A percentile compares a stretch with the other conserved stretches of the same genome.
Conservation (phyloP, 2,329 filamentous ascomycete genomes). For the Periconia sp. region DNA sequence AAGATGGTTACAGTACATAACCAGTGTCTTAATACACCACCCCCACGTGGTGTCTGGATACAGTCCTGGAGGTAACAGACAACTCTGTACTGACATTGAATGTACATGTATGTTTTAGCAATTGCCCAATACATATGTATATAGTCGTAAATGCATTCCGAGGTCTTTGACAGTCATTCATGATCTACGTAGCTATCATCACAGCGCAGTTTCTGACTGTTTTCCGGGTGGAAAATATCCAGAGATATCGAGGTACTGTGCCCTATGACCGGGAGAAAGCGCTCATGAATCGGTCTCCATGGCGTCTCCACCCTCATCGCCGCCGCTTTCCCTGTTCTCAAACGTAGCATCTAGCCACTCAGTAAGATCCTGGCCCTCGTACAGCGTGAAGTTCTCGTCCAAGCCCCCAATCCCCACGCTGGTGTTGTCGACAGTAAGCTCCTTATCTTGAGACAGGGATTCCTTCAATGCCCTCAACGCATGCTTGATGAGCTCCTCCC, state of each 20-base stretch:
- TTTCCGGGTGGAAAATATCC: background rate
- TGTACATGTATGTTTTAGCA: no score
- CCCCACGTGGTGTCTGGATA: no score
- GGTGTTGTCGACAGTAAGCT: constrained; percentile 95
- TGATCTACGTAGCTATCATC: background rate
- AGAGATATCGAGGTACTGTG: background rate
- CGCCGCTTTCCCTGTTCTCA: constrained; percentile 47
- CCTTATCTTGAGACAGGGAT: constrained; percentile 93
- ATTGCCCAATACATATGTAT: background rate
- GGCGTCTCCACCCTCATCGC: constrained; percentile 45
- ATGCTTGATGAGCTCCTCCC: constrained; percentile 88
- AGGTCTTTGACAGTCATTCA: background rate
- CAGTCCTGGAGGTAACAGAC: no score
- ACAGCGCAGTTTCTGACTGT: background rate
- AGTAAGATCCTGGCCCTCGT: constrained; percentile 84
- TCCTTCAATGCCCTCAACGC: constrained; percentile 91
- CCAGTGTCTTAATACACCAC: no score
- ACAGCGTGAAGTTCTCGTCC: constrained; percentile 82
- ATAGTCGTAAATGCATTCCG: background rate
- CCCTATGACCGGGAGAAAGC: background rate
- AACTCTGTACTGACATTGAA: no score
- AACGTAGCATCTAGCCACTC: constrained; percentile 76
- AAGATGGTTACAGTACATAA: no score
- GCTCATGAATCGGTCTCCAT: constrained; percentile 58
- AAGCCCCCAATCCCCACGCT: constrained; percentile 83